Conservation (phyloP, 1,139 yeast genomes). For the Zygoascus sp. region DNA sequence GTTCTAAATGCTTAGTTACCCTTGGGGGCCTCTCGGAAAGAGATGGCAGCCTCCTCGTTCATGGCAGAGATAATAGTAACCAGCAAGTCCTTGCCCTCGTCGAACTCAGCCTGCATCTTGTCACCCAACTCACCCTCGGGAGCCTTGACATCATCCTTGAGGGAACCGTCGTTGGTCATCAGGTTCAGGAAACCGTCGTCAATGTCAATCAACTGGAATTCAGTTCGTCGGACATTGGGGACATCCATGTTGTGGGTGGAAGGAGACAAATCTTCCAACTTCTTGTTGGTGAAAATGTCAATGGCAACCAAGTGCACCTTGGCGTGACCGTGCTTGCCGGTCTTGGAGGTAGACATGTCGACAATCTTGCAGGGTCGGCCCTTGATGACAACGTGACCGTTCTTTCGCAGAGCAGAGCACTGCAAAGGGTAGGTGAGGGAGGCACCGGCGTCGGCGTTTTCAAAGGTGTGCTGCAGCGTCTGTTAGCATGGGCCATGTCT, state of each 20-base stretch:
- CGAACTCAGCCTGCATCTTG: conserved; percentile 84
- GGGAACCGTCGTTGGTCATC: conserved; percentile 95
- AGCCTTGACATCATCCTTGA: conserved; percentile 97
- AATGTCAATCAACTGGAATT: conserved; percentile 94
- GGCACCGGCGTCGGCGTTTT: conserved; percentile 98
- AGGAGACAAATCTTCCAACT: conserved; percentile 99
- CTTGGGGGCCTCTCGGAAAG: conserved; percentile 98
- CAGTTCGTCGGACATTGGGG: conserved; percentile 93
- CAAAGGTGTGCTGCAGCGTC: conserved; percentile 71
- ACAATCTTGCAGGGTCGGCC: conserved; percentile 99
- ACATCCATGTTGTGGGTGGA: conserved; percentile 99
- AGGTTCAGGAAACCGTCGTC: conserved; percentile 97
- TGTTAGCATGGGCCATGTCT: background rate
- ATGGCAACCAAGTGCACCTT: conserved; percentile 99
- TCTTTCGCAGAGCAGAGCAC: conserved; percentile 99
- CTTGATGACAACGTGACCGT: conserved; percentile 98
- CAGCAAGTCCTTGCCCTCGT: conserved; percentile 93
- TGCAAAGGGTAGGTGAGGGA: conserved; percentile 98
- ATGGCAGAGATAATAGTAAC: conserved; percentile 96
- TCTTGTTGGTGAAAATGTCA: conserved; percentile 98
- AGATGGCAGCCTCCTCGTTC: conserved; percentile 99
- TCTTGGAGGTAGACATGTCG: conserved; percentile 99
- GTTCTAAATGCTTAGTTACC: conserved; percentile 18
- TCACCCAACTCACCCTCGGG: conserved; percentile 99
- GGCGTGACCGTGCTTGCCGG: conserved; percentile 99